Evolutionary conservation across 257 asterid genomes (phyloP), one percentile per base, ranked within the genome.

Genomic region (Fraxinus pennsylvanica): DNA sequence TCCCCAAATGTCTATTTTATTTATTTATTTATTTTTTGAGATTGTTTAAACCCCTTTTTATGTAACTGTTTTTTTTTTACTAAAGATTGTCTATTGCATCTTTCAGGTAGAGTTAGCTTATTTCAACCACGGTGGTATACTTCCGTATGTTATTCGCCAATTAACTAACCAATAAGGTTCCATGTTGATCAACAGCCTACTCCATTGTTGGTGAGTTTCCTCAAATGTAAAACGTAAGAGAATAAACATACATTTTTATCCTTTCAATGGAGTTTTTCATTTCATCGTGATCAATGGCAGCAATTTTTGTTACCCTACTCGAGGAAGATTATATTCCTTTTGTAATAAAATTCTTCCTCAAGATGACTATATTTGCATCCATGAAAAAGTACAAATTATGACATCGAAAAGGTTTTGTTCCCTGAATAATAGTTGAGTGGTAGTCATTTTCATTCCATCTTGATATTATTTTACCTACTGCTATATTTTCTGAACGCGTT

Each of bases 41-140:
- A 50, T 13, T 50, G n/a, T 50, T 15, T 50, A 50, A 50, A 50
- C 21, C 21, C 21, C 21, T 50, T 50, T 17, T 50, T 17, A 50
- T 50, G 4, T 17, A 5, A 15, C 6, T 50, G 13, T 38, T 38
- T 6, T 38, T 38, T 45, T 13, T 45, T 50, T 17, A 17, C 22
- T 17, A 50, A 50, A 50, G 21, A 13, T 15, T 45, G 54, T 13
- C 61, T 50, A 3, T 50, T 50, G 5, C 61, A 17, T 14, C 61
- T 75, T 72, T 15, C 68, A 90, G 92, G 92, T 90, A 74, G 95
- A 90, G 84, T 82, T 90, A 74, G 90, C 88, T 35, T 90, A 90
- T 86, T 90, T 89, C 95, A 80, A 92, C 91, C 91, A 94, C 74
- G 98, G 97, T 6, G 98, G 97, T 45, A 94, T 94, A 4, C 96